These are phyloP conservation scores for Actinomortierella wolfii DNA, from an alignment of 371 early-diverging fungal genomes.

Conservation along the genomic window DNA sequence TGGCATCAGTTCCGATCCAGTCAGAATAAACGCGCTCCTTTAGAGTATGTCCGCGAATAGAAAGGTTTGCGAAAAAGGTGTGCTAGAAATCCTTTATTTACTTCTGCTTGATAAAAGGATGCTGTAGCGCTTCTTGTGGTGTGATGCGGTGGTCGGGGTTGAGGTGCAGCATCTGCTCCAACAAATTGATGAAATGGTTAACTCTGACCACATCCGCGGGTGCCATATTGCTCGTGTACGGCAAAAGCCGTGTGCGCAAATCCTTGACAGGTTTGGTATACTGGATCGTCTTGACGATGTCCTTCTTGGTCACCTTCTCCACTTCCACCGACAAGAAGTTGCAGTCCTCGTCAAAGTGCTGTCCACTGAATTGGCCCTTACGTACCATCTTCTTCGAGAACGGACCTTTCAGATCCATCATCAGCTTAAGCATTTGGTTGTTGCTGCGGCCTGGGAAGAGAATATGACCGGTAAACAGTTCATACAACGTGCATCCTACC, in stretches of 20 bases:
- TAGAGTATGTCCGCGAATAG: no score
- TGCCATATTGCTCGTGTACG: conserved; percentile 53
- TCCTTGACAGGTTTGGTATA: conserved; percentile 74
- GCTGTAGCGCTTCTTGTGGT: conserved; percentile 89
- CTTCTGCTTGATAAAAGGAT: conserved; percentile 78
- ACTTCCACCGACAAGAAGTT: conserved; percentile 68
- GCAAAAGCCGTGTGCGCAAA: conserved; percentile 69
- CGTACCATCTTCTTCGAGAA: conserved; percentile 84
- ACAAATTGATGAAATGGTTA: conserved; percentile 76
- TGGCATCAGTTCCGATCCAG: no score
- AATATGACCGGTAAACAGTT: conserved; percentile 94
- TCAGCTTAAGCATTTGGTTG: conserved; percentile 94
- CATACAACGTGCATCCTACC: conserved; percentile 97
- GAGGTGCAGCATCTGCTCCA: conserved; percentile 84
- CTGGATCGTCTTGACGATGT: conserved; percentile 66
- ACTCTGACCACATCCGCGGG: conserved; percentile 42
- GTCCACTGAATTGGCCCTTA: conserved; percentile 75
- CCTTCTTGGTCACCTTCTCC: conserved; percentile 77
- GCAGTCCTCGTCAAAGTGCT: conserved; percentile 87
- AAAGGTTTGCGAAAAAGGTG: no score
- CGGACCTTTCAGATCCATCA: conserved; percentile 94
- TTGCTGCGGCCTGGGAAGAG: conserved; percentile 93
- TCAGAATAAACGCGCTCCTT: no score
- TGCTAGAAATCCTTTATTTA: no score
- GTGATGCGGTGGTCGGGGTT: conserved; percentile 92